Evolutionary conservation across 2,329 filamentous ascomycete species (phyloP).

Genomic region (Fusarium sp.): DNA sequence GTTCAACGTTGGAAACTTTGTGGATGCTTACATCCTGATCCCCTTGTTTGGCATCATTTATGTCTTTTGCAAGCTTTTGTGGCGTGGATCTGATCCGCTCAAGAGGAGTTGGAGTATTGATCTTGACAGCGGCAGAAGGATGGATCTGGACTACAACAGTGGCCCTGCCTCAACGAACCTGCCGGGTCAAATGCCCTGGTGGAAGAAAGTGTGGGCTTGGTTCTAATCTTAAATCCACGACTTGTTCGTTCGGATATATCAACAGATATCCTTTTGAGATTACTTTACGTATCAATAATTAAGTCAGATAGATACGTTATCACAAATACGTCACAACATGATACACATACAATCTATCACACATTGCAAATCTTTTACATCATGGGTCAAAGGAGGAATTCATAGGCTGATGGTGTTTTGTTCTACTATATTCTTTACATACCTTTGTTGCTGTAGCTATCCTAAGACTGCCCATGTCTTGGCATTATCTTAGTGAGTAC

Average conservation of each 20-base stretch:
- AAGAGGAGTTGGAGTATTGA: conserved; percentile 67
- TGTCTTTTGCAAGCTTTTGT: conserved; percentile 65
- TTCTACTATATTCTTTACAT: background rate
- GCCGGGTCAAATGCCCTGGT: conserved; percentile 53
- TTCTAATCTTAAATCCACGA: conserved; percentile 51
- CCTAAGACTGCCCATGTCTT: background rate
- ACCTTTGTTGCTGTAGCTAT: background rate
- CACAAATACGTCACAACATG: background rate
- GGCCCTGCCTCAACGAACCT: conserved; percentile 50
- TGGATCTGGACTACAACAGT: conserved; percentile 64
- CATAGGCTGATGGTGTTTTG: background rate
- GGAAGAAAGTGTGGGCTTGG: conserved; percentile 59
- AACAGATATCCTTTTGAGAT: background rate
- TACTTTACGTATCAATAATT: background rate
- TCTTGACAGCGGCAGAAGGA: conserved; percentile 66
- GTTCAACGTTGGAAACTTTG: conserved; percentile 70
- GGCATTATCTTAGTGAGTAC: background rate
- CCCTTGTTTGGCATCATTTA: conserved; percentile 72
- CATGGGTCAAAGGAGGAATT: background rate
- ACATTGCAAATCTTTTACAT: background rate
- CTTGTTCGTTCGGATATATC: background rate
- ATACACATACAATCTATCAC: too few relatives aligned
- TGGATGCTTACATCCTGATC: conserved; percentile 73
- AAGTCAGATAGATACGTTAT: background rate
- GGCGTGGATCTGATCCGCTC: conserved; percentile 62